Evolutionary conservation across 331 rosid genomes (phyloP), one percentile per base, ranked within the genome.

Genomic region (Telfairia occidentalis): DNA sequence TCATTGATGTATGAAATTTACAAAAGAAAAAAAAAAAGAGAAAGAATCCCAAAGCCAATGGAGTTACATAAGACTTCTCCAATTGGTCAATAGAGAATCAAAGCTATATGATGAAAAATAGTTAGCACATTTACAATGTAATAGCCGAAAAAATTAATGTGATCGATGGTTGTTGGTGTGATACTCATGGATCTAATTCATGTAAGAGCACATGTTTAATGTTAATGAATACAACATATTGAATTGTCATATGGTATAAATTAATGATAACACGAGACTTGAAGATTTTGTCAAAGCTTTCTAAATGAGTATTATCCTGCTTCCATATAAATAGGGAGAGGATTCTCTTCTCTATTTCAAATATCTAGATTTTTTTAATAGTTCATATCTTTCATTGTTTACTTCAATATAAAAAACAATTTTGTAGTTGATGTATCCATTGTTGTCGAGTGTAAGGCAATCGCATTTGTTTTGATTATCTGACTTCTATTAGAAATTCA

Each of bases 311-410:
- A 10, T 21, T 67, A 2, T 19, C 35, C 53, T 24, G 34, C 52
- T 38, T 21, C 12, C 34, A 13, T 40, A 35, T 42, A 69, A 69
- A 42, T 40, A 69, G 3, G 40, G 57, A 43, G 55, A 43, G 34
- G 74, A 13, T 26, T 69, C 38, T 69, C 74, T 45, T 43, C 38
- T 69, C 24, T 43, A 66, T 42, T 67, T 42, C 74, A 11, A 69
- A 26, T 69, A 43, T 43, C 19, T 65, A 37, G 72, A 65, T 32
- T 3, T 12, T 66, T 40, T 38, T 21, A 21, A 12, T 12, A 10
- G 5, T 40, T 42, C 34, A 66, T 40, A 66, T 40, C 73, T 43
- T 66, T 38, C 52, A 66, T 66, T 11, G 12, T 43, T 19, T 45
- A 24, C 74, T 45, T 42, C 24, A 43, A 15, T 43, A 45, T 69